Evolutionary conservation across 257 asterid genomes (phyloP), one percentile per base, ranked within the genome.

Genomic region (Plantago elongata): DNA sequence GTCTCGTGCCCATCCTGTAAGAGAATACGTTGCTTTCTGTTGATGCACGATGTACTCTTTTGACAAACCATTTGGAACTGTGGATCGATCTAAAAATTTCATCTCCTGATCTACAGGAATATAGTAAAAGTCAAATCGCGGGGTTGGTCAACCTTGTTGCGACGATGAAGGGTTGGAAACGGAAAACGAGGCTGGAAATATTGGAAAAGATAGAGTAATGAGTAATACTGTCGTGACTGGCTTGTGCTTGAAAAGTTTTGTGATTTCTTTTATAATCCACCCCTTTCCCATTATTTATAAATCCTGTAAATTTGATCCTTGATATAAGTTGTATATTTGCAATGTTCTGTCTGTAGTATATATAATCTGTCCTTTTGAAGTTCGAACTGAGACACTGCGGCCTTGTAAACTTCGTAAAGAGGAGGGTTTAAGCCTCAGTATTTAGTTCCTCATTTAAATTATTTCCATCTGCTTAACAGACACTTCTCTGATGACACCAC

Each of bases 1-100:
- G 96, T 86, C 99, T 3, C 96, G 95, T 5, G 84, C 84, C 70
- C 99, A 93, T 77, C 97, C 94, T 72, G 99, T 93, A 89, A 12
- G 72, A 4, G 3, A 57, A 57, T 45, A 44, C 12, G 27, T 7
- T 22, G 11, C 9, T 29, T 30, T n/a, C 5, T 55, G 60, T 69
- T 34, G 4, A 34, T 34, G 40, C 40, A 34, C 40, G 4, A 34
- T n/a, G 8, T 34, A 34, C 27, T 22, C 27, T 22, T 22, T 22
- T 22, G 27, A 22, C 2, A 22, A 22, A 22, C 27, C 27, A 7
- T 34, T 34, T 34, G 40, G 40, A 4, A 34, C 8, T 13, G 40
- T 44, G 69, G 46, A 57, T 62, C 38, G 14, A 15, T 43, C 45
- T 55, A 7, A 43, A 45, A 38, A 46, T 40, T n/a, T 64, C 34